Percentiles rank a stretch among this genome's conserved stretches.
Conservation (phyloP, 768 basidiomycete genomes). For the Pulveroboletus sp. region DNA sequence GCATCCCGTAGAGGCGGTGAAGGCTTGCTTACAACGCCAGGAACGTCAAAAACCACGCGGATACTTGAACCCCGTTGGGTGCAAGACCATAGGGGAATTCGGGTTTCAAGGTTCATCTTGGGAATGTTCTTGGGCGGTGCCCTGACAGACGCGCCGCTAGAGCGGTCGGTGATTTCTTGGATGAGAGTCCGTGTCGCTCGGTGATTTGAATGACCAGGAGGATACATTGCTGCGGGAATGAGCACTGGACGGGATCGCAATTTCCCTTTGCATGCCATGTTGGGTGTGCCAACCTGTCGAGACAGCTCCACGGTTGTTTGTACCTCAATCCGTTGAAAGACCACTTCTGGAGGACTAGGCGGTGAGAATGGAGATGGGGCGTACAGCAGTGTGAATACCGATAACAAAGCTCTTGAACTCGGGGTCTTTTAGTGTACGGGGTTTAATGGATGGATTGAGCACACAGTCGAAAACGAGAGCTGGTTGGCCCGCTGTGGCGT, state of each 20-base stretch:
- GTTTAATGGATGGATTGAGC: slow-evolving; percentile 54
- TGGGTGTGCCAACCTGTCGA: slow-evolving; percentile 65
- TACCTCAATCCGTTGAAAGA: slow-evolving; percentile 61
- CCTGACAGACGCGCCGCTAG: slow-evolving; percentile 30
- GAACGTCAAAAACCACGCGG: slow-evolving; percentile 48
- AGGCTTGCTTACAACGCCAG: slow-evolving; percentile 47
- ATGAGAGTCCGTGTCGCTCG: slow-evolving; percentile 13
- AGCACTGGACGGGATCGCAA: slow-evolving; percentile 52
- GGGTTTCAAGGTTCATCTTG: slow-evolving; percentile 24
- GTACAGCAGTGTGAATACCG: slow-evolving; percentile 36
- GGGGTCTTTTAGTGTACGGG: slow-evolving; percentile 52
- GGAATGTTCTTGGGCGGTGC: slow-evolving; percentile 40
- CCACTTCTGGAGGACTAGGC: slow-evolving; percentile 46
- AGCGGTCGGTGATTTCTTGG: slow-evolving; percentile 38
- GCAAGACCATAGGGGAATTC: slow-evolving; percentile 52
- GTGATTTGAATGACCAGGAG: slow-evolving; percentile 20
- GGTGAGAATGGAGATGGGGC: slow-evolving; percentile 10
- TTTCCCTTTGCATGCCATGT: slow-evolving; percentile 74
- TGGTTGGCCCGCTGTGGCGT: slow-evolving; percentile 55
- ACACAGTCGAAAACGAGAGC: slow-evolving; percentile 73
- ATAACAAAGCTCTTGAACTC: slow-evolving; percentile 67
- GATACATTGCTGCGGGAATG: slow-evolving; percentile 45
- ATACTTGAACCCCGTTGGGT: slow-evolving; percentile 38
- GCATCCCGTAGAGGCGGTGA: slow-evolving; percentile 2
- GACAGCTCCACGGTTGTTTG: slow-evolving; percentile 59